Evolutionary conservation across 2,329 filamentous ascomycete genomes (phyloP), one percentile per base, ranked within the genome.

Genomic region (Colletotrichum horii): DNA sequence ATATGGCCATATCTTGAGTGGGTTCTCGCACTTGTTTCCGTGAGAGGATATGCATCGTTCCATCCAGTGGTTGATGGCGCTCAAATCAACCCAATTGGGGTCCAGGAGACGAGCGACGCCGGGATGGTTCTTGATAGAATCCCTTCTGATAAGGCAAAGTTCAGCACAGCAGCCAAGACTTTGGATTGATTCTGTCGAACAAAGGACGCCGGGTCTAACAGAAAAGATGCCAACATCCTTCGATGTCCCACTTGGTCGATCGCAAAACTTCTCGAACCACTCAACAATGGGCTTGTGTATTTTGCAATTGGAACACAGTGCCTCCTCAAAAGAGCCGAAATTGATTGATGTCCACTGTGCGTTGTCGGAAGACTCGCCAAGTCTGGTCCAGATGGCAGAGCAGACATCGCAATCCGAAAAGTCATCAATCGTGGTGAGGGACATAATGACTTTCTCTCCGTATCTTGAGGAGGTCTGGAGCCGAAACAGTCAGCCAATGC

Each of bases 101-200:
- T 58, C 28, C 19, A 60, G 48, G 11, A 24, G 58, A 30, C 22
- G 58, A 1, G 22, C 26, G 28, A 26, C 16, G 8, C 58, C 58
- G 16, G 58, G 58, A 56, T 56, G 52, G 22, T 15, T 26, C 52
- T 26, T 26, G 3, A 16, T 22, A 56, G 52, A 56, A 15, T 22
- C 22, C 6, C 0, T 26, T 14, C 24, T 56, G 8, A 26, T 26
- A 0, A 56, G 0, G 12, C 52, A 22, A 56, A 22, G 52, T 0
- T 38, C 36, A 16, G 36, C 36, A 38, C 36, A 0, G 9, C 36
- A 8, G 36, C 36, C 36, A 16, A 38, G 16, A 38, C 9, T 0
- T 19, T 11, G 16, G 36, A 38, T 38, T 16, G 52, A 56, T 56
- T 56, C n/a, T 26, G 52, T 26, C 52, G 26, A 56, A 8, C 5